A percentile compares a stretch with the other conserved stretches of the same genome.
Conservation (phyloP, 2,329 filamentous ascomycete species). For the Thielaviopsis musarum region DNA sequence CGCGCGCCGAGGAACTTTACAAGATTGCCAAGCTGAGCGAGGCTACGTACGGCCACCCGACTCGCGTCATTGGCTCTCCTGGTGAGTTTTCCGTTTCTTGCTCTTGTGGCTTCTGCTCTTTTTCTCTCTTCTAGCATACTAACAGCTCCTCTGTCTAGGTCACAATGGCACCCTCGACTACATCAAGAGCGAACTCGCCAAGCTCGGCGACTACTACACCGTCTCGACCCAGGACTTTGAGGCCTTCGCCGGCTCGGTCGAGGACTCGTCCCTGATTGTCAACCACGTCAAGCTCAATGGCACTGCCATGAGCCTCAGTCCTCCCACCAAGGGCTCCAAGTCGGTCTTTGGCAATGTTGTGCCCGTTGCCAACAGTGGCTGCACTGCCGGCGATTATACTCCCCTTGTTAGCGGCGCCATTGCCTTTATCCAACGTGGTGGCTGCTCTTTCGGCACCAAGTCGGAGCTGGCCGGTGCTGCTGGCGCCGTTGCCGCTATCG, state of each 20-base stretch:
- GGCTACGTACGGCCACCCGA: conserved; percentile 49
- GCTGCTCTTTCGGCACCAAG: conserved; percentile 56
- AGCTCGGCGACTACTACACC: conserved; percentile 43
- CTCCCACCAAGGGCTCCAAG: conserved; percentile 42
- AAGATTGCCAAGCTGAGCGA: conserved; percentile 41
- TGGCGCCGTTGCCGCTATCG: conserved; percentile 52
- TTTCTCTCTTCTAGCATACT: not conserved
- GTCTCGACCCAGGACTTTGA: conserved; percentile 47
- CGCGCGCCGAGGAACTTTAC: conserved; percentile 44
- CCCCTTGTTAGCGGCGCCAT: conserved; percentile 42
- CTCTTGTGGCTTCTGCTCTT: not conserved
- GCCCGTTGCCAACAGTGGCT: conserved; percentile 47
- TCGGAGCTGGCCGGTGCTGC: conserved; percentile 49
- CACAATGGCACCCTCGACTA: conserved; percentile 49
- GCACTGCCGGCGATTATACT: conserved; percentile 46
- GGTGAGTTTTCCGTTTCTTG: conserved; percentile 24
- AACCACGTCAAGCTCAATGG: conserved; percentile 34
- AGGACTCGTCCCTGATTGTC: conserved; percentile 40
- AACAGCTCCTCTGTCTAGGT: conserved; percentile 22
- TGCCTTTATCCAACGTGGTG: conserved; percentile 53
- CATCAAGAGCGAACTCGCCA: conserved; percentile 36
- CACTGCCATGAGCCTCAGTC: conserved; percentile 46
- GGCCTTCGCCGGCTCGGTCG: conserved; percentile 42
- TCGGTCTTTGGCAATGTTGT: conserved; percentile 42
- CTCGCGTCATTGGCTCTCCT: conserved; percentile 51